phyloP scores from a whole-genome alignment of 1,284 basidiomycete species.

The Pterulicium gracile region DNA sequence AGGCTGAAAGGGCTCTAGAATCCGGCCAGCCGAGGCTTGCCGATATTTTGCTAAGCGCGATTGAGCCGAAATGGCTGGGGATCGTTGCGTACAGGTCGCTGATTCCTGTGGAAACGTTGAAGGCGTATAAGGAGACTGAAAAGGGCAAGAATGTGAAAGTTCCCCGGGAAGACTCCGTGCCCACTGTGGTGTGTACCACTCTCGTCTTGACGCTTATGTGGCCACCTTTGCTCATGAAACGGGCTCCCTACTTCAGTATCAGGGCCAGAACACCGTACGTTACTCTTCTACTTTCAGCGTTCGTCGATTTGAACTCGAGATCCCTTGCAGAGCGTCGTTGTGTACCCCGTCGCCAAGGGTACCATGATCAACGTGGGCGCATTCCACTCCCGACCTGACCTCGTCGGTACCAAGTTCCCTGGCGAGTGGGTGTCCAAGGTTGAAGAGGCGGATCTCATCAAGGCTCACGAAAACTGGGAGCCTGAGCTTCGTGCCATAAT shows the following conservation, averaged over 20 bases:
- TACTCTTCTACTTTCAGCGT: not conserved
- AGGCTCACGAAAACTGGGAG: slow-evolving; percentile 15
- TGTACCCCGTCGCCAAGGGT: slow-evolving; percentile 18
- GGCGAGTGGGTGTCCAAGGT: slow-evolving; percentile 15
- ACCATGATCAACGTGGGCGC: slow-evolving; percentile 18
- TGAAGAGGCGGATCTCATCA: slow-evolving; percentile 14
- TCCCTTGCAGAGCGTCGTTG: slow-evolving; percentile 15
- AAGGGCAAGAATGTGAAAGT: slow-evolving; percentile 14
- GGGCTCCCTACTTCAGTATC: slow-evolving; percentile 16
- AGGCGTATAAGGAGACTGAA: slow-evolving; percentile 12
- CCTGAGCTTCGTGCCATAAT: slow-evolving; percentile 16
- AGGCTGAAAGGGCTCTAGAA: slow-evolving; percentile 19
- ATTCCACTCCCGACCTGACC: slow-evolving; percentile 16
- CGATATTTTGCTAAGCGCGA: slow-evolving; percentile 19
- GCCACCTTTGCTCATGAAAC: too few relatives aligned
- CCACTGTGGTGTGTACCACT: slow-evolving; percentile 17
- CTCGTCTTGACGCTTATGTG: too few relatives aligned
- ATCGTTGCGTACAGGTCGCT: slow-evolving; percentile 26
- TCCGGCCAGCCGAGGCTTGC: slow-evolving; percentile 19
- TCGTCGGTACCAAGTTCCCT: slow-evolving; percentile 15
- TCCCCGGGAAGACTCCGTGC: slow-evolving; percentile 14
- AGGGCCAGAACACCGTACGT: slow-evolving; percentile 16
- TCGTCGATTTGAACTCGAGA: too few relatives aligned
- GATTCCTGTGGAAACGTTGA: slow-evolving; percentile 21
- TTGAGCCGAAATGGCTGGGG: slow-evolving; percentile 27